Conservation (phyloP, 495 filamentous ascomycete genomes). For the Rostrohypoxylon terebratum region DNA sequence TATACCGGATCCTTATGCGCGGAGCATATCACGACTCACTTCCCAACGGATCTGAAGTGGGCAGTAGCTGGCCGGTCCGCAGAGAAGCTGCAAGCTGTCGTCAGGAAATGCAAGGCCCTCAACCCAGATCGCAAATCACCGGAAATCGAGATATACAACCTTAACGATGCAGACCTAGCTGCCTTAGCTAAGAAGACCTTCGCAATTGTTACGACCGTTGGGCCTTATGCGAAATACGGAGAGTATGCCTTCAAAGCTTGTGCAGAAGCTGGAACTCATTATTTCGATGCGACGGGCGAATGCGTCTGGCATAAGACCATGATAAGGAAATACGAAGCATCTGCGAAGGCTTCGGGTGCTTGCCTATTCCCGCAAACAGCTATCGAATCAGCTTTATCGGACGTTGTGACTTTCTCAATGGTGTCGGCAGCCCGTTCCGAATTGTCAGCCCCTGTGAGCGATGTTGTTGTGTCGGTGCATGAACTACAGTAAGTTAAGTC, state of each 20-base stretch:
- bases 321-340: slow-evolving; percentile 81
- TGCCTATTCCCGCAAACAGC: slow-evolving; percentile 90
- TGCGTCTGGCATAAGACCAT: slow-evolving; percentile 82
- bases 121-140: slow-evolving; percentile 73
- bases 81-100: slow-evolving; percentile 75
- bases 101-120: slow-evolving; percentile 70
- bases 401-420: slow-evolving; percentile 79
- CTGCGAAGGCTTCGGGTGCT: slow-evolving; percentile 78
- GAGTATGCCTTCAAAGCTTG: slow-evolving; percentile 88
- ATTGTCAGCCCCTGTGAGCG: slow-evolving; percentile 63
- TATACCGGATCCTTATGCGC: slow-evolving; percentile 86
- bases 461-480: slow-evolving; percentile 72
- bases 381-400: slow-evolving; percentile 86
- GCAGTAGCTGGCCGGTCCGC: slow-evolving; percentile 86
- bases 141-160: slow-evolving; percentile 58
- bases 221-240: slow-evolving; percentile 84
- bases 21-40: slow-evolving; percentile 77
- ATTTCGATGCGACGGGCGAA: slow-evolving; percentile 91
- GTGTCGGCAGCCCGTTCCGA: slow-evolving; percentile 72
- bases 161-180: slow-evolving; percentile 72
- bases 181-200: slow-evolving; percentile 78
- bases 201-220: slow-evolving; percentile 84
- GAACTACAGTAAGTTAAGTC: slow-evolving; percentile 65
- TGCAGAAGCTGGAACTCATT: slow-evolving; percentile 87
- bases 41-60: slow-evolving; percentile 88